These are phyloP conservation scores for Penicillium sp. DNA, from an alignment of 2,329 filamentous ascomycete species.

Conservation along the genomic window DNA sequence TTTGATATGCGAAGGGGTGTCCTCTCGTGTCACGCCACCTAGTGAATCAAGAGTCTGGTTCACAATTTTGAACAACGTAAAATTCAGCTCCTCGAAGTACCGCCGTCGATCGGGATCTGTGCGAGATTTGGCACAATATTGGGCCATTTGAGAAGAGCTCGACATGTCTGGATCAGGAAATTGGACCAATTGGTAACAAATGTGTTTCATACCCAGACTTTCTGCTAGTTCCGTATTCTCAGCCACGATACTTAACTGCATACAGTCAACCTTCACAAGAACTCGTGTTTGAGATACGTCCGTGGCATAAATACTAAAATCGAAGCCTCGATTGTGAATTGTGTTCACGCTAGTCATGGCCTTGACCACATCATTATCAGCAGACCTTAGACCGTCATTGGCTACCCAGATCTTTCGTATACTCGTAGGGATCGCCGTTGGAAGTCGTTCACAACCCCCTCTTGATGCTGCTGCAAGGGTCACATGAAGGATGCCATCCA, in stretches of 20 bases:
- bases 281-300: too few species aligned
- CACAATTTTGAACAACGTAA: not conserved
- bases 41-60: constrained; percentile 1
- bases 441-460: constrained; percentile 17
- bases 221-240: not conserved
- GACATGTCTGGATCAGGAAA: not conserved
- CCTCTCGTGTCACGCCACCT: constrained; percentile 1
- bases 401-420: constrained; percentile 1
- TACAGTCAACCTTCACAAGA: too few species aligned
- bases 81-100: not conserved
- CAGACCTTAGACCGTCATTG: not conserved
- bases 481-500: constrained; percentile 9
- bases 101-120: not conserved
- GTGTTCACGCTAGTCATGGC: too few species aligned
- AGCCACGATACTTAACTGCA: not conserved
- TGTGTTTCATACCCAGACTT: not conserved
- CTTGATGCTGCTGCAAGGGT: constrained; percentile 17
- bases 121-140: constrained; percentile 15
- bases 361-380: too few species aligned
- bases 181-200: not conserved
- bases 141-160: constrained; percentile 17
- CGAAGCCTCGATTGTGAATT: too few species aligned
- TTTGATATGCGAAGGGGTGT: not conserved
- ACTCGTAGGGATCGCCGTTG: constrained; percentile 18
- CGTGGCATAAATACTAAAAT: too few species aligned